Conservation (phyloP, 768 basidiomycete species). For the Steccherinum ochraceum region DNA sequence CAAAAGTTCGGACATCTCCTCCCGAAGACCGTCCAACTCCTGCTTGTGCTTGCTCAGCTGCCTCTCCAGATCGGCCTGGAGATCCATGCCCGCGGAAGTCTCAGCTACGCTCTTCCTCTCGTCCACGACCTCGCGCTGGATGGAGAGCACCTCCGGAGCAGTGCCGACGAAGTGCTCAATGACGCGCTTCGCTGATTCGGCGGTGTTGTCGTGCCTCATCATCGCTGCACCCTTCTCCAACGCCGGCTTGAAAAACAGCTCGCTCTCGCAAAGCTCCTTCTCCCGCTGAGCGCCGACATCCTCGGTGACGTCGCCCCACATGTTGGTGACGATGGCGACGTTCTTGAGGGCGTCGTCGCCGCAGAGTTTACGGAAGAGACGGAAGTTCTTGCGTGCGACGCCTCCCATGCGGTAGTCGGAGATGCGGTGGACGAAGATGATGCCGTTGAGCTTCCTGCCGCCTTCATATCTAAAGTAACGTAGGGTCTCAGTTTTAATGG, state of each 20-base stretch:
- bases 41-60: conserved; percentile 2
- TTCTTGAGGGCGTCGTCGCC: conserved; percentile 42
- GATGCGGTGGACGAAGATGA: conserved; percentile 20
- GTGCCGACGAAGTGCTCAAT: conserved; percentile 33
- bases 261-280: conserved; percentile 32
- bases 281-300: conserved; percentile 39
- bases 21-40: conserved; percentile 5
- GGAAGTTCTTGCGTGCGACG: conserved; percentile 34
- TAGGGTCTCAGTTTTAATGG: too few relatives aligned
- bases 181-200: conserved; percentile 35
- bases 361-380: conserved; percentile 47
- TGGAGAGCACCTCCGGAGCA: conserved; percentile 7
- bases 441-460: conserved; percentile 14
- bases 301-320: conserved; percentile 42
- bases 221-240: conserved; percentile 43
- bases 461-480: conserved; percentile 14
- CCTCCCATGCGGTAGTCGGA: conserved; percentile 17
- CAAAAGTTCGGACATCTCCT: conserved; percentile 8
- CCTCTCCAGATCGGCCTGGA: conserved; percentile 7
- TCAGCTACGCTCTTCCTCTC: conserved; percentile 8
- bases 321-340: conserved; percentile 48
- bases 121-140: conserved; percentile 15
- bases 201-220: conserved; percentile 34
- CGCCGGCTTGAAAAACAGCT: conserved; percentile 46
- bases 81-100: conserved; percentile 15